Percentiles rank a stretch among this genome's conserved stretches.
phyloP scores from a whole-genome alignment of 768 basidiomycete genomes.

The Rossbeevera mucosa region DNA sequence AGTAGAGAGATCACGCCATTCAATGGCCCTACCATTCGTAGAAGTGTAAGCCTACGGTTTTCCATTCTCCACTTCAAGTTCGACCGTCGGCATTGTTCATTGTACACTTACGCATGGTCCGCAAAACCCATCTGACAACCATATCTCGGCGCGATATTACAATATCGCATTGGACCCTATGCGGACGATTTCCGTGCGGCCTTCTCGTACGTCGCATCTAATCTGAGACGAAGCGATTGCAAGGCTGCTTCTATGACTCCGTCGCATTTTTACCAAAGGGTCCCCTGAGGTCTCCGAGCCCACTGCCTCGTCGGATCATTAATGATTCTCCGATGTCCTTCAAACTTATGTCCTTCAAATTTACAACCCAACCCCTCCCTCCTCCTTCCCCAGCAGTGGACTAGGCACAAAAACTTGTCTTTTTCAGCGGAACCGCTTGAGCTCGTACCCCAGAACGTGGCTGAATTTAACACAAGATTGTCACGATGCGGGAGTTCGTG shows the following conservation, averaged over 20 bases:
- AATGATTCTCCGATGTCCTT: not conserved
- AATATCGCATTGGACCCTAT: slow-evolving; percentile 19
- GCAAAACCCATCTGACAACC: slow-evolving; percentile 1
- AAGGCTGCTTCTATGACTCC: not conserved
- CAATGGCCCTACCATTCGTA: slow-evolving; percentile 6
- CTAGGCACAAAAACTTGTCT: not conserved
- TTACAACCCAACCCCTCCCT: not conserved
- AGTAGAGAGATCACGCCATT: slow-evolving; percentile 6
- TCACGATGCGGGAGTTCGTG: slow-evolving; percentile 3
- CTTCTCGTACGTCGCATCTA: slow-evolving; percentile 3
- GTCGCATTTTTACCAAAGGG: not conserved
- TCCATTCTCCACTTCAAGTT: slow-evolving; percentile 6
- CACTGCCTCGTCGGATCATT: slow-evolving; percentile 12
- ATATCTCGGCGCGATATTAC: slow-evolving; percentile 16
- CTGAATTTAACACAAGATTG: slow-evolving; percentile 1
- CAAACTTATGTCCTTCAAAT: not conserved
- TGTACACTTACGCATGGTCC: not conserved
- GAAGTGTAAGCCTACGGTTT: slow-evolving; percentile 7
- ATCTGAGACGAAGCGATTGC: not conserved
- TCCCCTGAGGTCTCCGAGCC: not conserved
- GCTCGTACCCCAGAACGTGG: slow-evolving; percentile 29
- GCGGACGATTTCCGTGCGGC: slow-evolving; percentile 20
- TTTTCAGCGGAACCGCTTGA: slow-evolving; percentile 17
- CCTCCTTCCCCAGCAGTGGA: not conserved
- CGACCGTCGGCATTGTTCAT: not conserved